Conservation (phyloP, 441 rosid genomes). For the Pelargonium fulgidum region DNA sequence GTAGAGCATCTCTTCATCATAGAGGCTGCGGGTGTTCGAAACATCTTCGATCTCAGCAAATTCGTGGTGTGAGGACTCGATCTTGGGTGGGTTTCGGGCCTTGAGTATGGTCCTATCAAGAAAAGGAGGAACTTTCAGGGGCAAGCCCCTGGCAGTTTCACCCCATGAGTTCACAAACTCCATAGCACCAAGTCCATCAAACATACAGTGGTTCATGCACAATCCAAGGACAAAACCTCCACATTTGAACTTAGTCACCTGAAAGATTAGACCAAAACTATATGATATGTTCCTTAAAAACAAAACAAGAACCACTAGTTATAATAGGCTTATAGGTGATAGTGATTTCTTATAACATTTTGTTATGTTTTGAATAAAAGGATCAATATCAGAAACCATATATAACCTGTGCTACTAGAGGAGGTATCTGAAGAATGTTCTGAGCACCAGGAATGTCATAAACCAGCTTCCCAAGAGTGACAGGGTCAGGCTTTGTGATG, state of each 20-base stretch:
- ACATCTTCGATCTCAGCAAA: conserved; percentile 60
- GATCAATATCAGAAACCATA: conserved; percentile 16
- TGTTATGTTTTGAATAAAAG: neutral
- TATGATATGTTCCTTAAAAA: no score
- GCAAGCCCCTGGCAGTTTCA: conserved; percentile 58
- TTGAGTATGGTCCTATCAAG: conserved; percentile 53
- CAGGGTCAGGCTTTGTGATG: conserved; percentile 56
- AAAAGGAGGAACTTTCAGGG: conserved; percentile 51
- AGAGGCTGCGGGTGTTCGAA: conserved; percentile 46
- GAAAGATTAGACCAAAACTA: conserved; percentile 11
- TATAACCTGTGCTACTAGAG: conserved; percentile 59
- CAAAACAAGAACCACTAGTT: no score
- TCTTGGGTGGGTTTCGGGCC: conserved; percentile 46
- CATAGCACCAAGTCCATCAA: conserved; percentile 78
- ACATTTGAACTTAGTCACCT: conserved; percentile 76
- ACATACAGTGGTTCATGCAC: conserved; percentile 72
- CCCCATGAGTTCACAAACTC: conserved; percentile 84
- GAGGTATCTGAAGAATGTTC: conserved; percentile 75
- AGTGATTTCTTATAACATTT: no score
- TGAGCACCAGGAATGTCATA: conserved; percentile 59
- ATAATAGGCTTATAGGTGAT: no score
- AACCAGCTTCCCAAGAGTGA: conserved; percentile 64
- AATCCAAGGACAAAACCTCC: conserved; percentile 74
- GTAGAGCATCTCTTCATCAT: conserved; percentile 48
- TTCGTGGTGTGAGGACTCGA: conserved; percentile 56